Conservation (phyloP, 2,329 filamentous ascomycete genomes). For the Cordyceps tenuipes region DNA sequence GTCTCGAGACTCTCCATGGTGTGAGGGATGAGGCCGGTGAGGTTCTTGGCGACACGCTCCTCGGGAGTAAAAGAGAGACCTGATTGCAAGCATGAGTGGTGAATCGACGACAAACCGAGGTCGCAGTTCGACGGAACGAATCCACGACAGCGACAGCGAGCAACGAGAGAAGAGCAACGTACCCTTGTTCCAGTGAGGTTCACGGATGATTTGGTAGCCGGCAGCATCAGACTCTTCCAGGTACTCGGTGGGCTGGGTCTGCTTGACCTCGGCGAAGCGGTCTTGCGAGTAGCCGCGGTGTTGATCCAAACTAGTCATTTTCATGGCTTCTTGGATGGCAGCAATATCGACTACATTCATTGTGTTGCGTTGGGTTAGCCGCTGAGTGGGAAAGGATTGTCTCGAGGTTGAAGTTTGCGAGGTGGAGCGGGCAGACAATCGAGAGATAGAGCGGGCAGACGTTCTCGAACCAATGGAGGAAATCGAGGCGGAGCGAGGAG, state of each 20-base stretch:
- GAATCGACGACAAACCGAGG: not conserved
- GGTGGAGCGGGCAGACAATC: slow-evolving; percentile 39
- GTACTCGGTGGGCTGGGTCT: slow-evolving; percentile 46
- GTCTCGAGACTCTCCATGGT: slow-evolving; percentile 52
- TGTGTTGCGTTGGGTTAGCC: slow-evolving; percentile 45
- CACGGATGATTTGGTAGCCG: slow-evolving; percentile 53
- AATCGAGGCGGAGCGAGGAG: slow-evolving; percentile 46
- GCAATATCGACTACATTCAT: slow-evolving; percentile 48
- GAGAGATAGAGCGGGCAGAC: slow-evolving; percentile 36
- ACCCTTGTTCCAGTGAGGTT: slow-evolving; percentile 62
- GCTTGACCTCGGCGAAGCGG: slow-evolving; percentile 47
- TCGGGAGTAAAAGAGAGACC: slow-evolving; percentile 58
- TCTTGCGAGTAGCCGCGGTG: slow-evolving; percentile 52
- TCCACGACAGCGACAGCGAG: not conserved
- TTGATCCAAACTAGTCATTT: slow-evolving; percentile 50
- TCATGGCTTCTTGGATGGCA: slow-evolving; percentile 52
- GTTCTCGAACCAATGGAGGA: slow-evolving; percentile 36
- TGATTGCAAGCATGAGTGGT: slow-evolving; percentile 22
- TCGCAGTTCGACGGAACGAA: not conserved
- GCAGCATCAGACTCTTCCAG: slow-evolving; percentile 41
- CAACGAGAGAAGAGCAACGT: slow-evolving; percentile 19
- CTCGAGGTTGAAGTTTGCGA: slow-evolving; percentile 41
- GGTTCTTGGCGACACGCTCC: slow-evolving; percentile 54
- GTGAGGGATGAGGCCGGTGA: slow-evolving; percentile 58
- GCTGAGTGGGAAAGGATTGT: slow-evolving; percentile 41